phyloP scores from a whole-genome alignment of 164 flowering plant species.

The Vitis rupestris region DNA sequence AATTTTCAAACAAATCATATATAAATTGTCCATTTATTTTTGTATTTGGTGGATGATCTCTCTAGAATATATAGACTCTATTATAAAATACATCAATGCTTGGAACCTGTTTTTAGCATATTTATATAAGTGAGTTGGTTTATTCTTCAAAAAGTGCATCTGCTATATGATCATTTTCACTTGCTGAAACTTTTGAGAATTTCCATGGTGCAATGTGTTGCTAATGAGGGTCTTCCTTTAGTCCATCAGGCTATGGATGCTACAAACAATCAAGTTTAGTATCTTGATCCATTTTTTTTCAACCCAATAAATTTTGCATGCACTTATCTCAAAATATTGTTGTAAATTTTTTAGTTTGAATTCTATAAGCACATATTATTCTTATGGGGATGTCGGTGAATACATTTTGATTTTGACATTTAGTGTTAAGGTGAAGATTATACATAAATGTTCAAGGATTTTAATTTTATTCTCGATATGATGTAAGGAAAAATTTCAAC shows the following conservation, averaged over 20 bases:
- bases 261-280: slow-evolving; percentile 11
- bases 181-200: not conserved
- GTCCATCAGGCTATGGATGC: slow-evolving; percentile 31
- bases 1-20: too few relatives aligned
- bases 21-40: not conserved
- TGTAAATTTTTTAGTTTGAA: too few relatives aligned
- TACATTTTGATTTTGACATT: too few relatives aligned
- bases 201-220: slow-evolving; percentile 56
- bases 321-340: too few relatives aligned
- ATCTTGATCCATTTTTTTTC: too few relatives aligned
- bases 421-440: too few relatives aligned
- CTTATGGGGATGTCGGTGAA: too few relatives aligned
- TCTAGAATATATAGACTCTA: slow-evolving; percentile 80
- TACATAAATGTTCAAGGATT: too few relatives aligned
- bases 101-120: slow-evolving; percentile 65
- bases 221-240: slow-evolving; percentile 56
- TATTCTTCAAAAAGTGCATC: not conserved
- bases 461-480: too few relatives aligned
- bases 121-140: slow-evolving; percentile 59
- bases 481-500: too few relatives aligned
- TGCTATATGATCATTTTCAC: not conserved
- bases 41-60: slow-evolving; percentile 50
- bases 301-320: too few relatives aligned
- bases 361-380: too few relatives aligned
- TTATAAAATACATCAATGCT: slow-evolving; percentile 49